phyloP scores from a whole-genome alignment of 2,329 filamentous ascomycete species.

The Mollisiaceae sp. region DNA sequence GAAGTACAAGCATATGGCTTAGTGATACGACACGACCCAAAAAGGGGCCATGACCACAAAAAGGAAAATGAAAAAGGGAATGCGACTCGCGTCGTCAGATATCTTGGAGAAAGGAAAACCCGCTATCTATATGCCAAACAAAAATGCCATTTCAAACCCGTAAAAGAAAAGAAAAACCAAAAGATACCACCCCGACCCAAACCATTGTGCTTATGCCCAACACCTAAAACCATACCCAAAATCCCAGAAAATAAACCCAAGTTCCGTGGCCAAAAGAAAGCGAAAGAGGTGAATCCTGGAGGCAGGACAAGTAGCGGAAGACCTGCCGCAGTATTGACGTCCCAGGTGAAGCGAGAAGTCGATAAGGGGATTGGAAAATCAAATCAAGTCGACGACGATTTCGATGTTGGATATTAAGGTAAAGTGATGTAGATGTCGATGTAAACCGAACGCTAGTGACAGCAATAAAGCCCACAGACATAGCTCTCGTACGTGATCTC shows the following conservation, averaged over 20 bases:
- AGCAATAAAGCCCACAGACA: slow-evolving; percentile 1
- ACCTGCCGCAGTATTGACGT: background rate
- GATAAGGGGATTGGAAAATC: background rate
- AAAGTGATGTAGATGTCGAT: background rate
- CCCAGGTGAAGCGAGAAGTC: background rate
- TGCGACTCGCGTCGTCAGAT: slow-evolving; percentile 6
- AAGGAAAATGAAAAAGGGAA: background rate
- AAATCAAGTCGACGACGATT: background rate
- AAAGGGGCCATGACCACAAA: background rate
- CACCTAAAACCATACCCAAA: background rate
- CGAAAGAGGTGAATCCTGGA: background rate
- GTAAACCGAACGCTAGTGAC: background rate
- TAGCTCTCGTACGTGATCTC: slow-evolving; percentile 27
- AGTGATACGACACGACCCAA: background rate
- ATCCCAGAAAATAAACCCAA: background rate
- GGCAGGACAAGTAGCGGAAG: background rate
- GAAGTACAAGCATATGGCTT: slow-evolving; percentile 7
- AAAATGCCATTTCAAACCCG: background rate
- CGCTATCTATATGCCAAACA: background rate
- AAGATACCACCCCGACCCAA: background rate
- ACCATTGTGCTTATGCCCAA: slow-evolving; percentile 2
- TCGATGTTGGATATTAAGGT: background rate
- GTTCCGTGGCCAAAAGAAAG: slow-evolving; percentile 3
- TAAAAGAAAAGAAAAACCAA: background rate
- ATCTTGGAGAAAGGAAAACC: background rate